phyloP scores from a whole-genome alignment of 331 rosid genomes.

The Telfairia occidentalis region DNA sequence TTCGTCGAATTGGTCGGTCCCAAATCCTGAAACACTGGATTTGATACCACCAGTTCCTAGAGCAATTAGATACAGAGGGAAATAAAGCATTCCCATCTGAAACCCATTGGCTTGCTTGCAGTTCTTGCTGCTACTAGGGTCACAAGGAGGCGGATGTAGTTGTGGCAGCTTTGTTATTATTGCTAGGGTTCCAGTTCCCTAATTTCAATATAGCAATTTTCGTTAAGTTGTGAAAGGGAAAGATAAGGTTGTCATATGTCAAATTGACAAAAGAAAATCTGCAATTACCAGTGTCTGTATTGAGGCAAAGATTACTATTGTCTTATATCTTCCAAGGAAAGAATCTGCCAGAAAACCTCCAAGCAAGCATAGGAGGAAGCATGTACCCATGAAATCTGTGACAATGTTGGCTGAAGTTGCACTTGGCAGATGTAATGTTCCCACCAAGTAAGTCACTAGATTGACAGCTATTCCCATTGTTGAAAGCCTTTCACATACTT shows the following conservation, averaged over 20 bases:
- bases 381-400: conserved; percentile 79
- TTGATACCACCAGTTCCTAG: conserved; percentile 78
- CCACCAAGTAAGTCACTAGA: conserved; percentile 69
- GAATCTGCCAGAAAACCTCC: conserved; percentile 94
- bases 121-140: conserved; percentile 11
- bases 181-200: conserved; percentile 74
- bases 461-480: conserved; percentile 92
- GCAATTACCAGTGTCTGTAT: conserved; percentile 47
- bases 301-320: conserved; percentile 65
- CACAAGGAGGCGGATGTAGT: conserved; percentile 66
- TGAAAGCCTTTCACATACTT: conserved; percentile 86
- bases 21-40: conserved; percentile 84
- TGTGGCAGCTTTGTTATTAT: conserved; percentile 50
- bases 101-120: conserved; percentile 57
- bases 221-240: not conserved
- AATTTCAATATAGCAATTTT: not conserved
- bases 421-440: conserved; percentile 84
- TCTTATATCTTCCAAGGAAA: conserved; percentile 75
- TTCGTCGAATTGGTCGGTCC: conserved; percentile 78
- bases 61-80: conserved; percentile 57
- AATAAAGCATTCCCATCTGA: conserved; percentile 72
- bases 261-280: not conserved
- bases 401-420: conserved; percentile 83
- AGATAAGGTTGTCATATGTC: not conserved
- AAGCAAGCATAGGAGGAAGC: conserved; percentile 73